phyloP scores from a whole-genome alignment of 139 green algal genomes.

The Microglena sp. region DNA sequence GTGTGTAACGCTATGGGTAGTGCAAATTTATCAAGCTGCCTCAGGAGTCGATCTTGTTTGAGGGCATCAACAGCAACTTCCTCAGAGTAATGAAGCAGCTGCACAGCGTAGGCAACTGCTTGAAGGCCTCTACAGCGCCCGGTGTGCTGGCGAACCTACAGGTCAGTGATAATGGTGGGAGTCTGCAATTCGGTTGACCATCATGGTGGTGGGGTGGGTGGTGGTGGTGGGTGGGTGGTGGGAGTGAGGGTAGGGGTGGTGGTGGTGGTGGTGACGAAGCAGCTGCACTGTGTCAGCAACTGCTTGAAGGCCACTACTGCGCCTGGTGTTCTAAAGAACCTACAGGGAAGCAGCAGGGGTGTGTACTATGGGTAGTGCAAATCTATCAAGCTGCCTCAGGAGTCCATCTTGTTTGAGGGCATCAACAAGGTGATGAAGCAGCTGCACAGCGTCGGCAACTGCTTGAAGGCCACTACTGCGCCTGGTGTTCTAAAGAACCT shows the following conservation, averaged over 20 bases:
- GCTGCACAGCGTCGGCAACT: constrained; percentile 28
- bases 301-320: constrained; percentile 43
- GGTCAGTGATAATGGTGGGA: constrained; percentile 2
- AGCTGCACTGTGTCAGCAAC: constrained; percentile 28
- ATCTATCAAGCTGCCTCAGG: too few species aligned
- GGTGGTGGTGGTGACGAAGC: too few species aligned
- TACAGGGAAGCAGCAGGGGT: constrained; percentile 29
- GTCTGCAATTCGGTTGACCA: not conserved
- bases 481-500: constrained; percentile 57
- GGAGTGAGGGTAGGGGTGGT: too few species aligned
- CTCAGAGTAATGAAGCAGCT: constrained; percentile 46
- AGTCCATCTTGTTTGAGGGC: constrained; percentile 59
- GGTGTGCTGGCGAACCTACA: constrained; percentile 62
- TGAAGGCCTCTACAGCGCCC: constrained; percentile 39
- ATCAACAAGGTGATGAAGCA: constrained; percentile 53
- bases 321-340: constrained; percentile 49
- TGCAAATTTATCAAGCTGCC: too few species aligned
- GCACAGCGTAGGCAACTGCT: constrained; percentile 19
- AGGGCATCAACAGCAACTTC: constrained; percentile 56
- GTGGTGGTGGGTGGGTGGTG: not conserved
- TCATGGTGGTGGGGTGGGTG: not conserved
- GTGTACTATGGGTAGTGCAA: too few species aligned
- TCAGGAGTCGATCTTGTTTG: constrained; percentile 59
- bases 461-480: constrained; percentile 40
- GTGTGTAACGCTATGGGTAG: too few species aligned